Evolutionary conservation across 441 rosid genomes (phyloP), one percentile per base, ranked within the genome.

Genomic region (Viola pubescens): DNA sequence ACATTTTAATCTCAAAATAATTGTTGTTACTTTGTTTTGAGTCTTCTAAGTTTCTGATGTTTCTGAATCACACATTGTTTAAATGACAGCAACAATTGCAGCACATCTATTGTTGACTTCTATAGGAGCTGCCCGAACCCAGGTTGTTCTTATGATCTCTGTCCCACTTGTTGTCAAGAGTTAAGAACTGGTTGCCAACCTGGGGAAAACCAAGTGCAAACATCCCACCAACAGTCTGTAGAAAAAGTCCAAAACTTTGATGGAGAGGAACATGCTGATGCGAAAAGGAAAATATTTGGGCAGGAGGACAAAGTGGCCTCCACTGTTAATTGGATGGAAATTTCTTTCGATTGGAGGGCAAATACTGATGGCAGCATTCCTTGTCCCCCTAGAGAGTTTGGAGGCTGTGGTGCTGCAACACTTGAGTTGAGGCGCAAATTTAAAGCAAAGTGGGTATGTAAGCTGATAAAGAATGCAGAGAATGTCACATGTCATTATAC

Each of bases 91-190:
- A 72, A 89, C 76, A 78, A 74, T 59, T 87, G 97, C 79, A 76
- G 65, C 68, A 81, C 94, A 1, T 82, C 88, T 5, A 87, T 88
- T 52, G 72, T 79, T 58, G 87, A 90, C 70, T 75, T 74, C 45
- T 91, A 86, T 64, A 75, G 94, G 65, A 80, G 79, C 75, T 90
- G 97, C 73, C 63, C 62, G 45, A 63, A 77, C 65, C 67, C 75
- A 37, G 73, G 60, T 16, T 90, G 97, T 76, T 16, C 57, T 9
- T 79, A 69, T 59, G 96, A 90, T 72, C 87, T 90, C 13, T 90
- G 97, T 75, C 80, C 86, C 61, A 67, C 54, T 40, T 90, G 97
- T 58, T 84, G 88, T 78, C 59, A 59, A 16, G 97, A 90, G 73
- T 70, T 90, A 42, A 84, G 94, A 43, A 50, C 74, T 42, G 96